A percentile compares a stretch with the other conserved stretches of the same genome.
Conservation (phyloP, 2,329 filamentous ascomycete species). For the Fusarium concolor region DNA sequence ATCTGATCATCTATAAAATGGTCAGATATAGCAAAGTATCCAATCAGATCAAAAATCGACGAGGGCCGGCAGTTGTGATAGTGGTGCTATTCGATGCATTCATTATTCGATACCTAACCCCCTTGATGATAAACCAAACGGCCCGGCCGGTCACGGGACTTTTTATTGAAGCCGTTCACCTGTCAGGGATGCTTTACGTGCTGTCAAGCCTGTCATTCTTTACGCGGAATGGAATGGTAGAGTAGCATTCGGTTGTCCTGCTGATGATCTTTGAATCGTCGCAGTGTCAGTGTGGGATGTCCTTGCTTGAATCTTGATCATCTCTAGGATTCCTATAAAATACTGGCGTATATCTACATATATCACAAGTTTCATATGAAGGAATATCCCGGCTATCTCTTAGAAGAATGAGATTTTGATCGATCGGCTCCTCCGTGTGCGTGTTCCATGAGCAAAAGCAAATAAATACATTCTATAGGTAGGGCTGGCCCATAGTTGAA, state of each 20-base stretch:
- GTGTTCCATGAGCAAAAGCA: constrained; percentile 17
- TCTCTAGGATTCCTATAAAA: not conserved
- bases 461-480: constrained; percentile 7
- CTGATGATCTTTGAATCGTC: not conserved
- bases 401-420: not conserved
- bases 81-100: not conserved
- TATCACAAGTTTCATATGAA: not conserved
- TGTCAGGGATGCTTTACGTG: not conserved
- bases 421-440: not conserved
- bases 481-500: constrained; percentile 20
- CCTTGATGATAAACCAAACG: constrained; percentile 6
- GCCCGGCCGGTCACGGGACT: constrained; percentile 2
- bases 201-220: constrained; percentile 2
- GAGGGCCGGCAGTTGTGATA: constrained; percentile 1
- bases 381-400: not conserved
- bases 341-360: not conserved
- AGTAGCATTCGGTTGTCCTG: not conserved
- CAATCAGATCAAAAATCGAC: not conserved
- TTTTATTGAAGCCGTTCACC: not conserved
- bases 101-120: not conserved
- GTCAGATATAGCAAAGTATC: not conserved
- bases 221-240: not conserved
- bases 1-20: not conserved
- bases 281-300: not conserved
- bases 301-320: not conserved